Conservation (phyloP, 768 basidiomycete genomes). For the Obba rivulosa region DNA sequence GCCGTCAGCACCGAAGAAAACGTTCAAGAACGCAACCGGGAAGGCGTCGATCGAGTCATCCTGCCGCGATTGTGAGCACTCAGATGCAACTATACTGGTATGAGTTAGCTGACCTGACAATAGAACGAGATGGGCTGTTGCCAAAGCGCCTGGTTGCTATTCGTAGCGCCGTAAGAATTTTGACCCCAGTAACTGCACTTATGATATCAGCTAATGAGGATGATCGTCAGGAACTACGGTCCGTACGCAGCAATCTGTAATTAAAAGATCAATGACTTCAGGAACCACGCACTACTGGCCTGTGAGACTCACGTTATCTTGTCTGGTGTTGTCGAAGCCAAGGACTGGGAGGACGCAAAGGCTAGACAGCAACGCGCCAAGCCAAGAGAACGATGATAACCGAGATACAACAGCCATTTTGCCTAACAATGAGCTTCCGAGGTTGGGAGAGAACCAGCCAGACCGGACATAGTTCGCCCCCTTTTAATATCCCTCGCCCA, state of each 20-base stretch:
- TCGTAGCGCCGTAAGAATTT: conserved; percentile 53
- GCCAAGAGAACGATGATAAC: conserved; percentile 7
- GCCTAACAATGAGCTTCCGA: no score
- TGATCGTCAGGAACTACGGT: background rate
- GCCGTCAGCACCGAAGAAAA: conserved; percentile 55
- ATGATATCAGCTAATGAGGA: background rate
- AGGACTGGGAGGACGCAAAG: conserved; percentile 5
- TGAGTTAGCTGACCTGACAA: conserved; percentile 37
- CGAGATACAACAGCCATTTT: background rate
- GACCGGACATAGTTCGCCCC: no score
- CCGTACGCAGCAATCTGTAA: conserved; percentile 25
- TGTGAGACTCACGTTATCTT: conserved; percentile 13
- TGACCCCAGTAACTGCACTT: conserved; percentile 46
- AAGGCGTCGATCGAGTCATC: conserved; percentile 54
- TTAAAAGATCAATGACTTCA: background rate
- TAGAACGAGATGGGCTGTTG: conserved; percentile 47
- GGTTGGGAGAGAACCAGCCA: no score
- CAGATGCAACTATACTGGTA: background rate
- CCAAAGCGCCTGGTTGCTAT: conserved; percentile 37
- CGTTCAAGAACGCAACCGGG: conserved; percentile 56
- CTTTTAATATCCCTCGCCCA: no score
- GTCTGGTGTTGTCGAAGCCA: conserved; percentile 12
- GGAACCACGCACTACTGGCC: no score
- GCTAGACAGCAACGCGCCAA: conserved; percentile 7
- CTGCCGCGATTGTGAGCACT: conserved; percentile 21